phyloP scores from a whole-genome alignment of 2,329 filamentous ascomycete genomes.

The Verticillium isaacii region DNA sequence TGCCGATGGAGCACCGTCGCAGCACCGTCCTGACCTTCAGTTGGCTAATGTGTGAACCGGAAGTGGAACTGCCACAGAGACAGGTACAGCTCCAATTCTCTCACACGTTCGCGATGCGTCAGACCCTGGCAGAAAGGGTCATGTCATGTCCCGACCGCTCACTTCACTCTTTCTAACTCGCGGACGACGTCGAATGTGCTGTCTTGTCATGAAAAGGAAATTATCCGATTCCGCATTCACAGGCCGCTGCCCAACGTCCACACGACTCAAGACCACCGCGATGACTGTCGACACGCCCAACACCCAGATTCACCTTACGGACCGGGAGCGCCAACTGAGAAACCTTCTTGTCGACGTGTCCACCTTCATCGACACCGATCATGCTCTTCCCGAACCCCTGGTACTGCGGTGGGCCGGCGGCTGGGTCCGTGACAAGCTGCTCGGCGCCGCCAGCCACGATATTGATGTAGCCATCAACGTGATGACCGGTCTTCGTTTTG shows the following conservation, averaged over 20 bases:
- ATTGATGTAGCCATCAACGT: constrained; percentile 83
- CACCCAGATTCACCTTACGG: constrained; percentile 49
- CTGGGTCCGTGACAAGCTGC: constrained; percentile 82
- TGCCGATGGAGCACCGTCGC: neutral
- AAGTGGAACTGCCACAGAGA: neutral
- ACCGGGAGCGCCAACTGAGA: constrained; percentile 67
- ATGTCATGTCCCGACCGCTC: neutral
- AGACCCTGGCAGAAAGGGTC: neutral
- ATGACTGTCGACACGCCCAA: neutral
- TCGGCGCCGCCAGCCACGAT: constrained; percentile 68
- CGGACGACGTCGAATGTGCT: neutral
- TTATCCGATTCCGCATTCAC: constrained; percentile 7
- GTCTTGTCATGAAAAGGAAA: constrained; percentile 11
- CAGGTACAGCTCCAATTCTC: neutral
- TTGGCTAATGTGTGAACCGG: neutral
- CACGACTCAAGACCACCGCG: constrained; percentile 14
- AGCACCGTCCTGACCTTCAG: neutral
- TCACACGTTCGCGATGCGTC: neutral
- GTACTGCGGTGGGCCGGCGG: constrained; percentile 77
- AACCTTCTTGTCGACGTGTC: constrained; percentile 81
- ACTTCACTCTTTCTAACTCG: neutral
- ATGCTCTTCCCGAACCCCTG: constrained; percentile 46
- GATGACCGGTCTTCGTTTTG: constrained; percentile 78
- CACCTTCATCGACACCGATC: constrained; percentile 53
- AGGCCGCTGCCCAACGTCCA: constrained; percentile 1